Percentiles rank a stretch among this genome's conserved stretches.
Conservation (phyloP, 1,284 basidiomycete species). For the Porodaedalea pini region DNA sequence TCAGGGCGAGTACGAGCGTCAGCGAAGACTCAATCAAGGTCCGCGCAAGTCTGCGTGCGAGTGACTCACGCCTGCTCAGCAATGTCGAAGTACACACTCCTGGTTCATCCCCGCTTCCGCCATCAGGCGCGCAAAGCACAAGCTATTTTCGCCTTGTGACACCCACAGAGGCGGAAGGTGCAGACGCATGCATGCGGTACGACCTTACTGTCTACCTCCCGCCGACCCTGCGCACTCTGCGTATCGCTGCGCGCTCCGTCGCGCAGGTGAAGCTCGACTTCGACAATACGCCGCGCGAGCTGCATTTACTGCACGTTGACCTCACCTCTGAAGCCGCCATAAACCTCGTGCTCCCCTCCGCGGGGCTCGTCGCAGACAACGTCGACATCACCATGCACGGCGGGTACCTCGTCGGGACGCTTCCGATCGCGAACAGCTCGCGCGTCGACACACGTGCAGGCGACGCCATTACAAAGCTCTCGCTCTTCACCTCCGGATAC, state of each 20-base stretch:
- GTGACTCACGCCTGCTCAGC: constrained; percentile 39
- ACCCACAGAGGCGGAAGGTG: constrained; percentile 25
- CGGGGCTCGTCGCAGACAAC: constrained; percentile 38
- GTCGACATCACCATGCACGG: constrained; percentile 43
- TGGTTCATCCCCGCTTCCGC: constrained; percentile 31
- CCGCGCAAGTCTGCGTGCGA: constrained; percentile 44
- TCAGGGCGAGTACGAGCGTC: constrained; percentile 38
- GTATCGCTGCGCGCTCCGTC: constrained; percentile 37
- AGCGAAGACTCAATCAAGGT: constrained; percentile 44
- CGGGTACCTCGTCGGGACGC: constrained; percentile 60
- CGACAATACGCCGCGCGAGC: constrained; percentile 29
- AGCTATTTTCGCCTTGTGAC: constrained; percentile 40
- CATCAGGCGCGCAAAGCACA: constrained; percentile 30
- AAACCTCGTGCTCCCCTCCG: constrained; percentile 46
- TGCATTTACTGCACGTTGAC: constrained; percentile 45
- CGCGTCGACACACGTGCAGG: constrained; percentile 47
- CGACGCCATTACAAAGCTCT: constrained; percentile 47
- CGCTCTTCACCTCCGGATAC: constrained; percentile 30
- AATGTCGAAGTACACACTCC: constrained; percentile 30
- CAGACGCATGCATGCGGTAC: constrained; percentile 47
- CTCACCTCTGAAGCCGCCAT: constrained; percentile 34
- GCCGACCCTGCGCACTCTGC: constrained; percentile 42
- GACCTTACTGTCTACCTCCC: constrained; percentile 52
- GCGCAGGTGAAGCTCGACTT: constrained; percentile 50
- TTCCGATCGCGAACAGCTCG: constrained; percentile 41